Evolutionary conservation across 768 basidiomycete genomes (phyloP).

Genomic region (Boletus pseudo-olivaceus): DNA sequence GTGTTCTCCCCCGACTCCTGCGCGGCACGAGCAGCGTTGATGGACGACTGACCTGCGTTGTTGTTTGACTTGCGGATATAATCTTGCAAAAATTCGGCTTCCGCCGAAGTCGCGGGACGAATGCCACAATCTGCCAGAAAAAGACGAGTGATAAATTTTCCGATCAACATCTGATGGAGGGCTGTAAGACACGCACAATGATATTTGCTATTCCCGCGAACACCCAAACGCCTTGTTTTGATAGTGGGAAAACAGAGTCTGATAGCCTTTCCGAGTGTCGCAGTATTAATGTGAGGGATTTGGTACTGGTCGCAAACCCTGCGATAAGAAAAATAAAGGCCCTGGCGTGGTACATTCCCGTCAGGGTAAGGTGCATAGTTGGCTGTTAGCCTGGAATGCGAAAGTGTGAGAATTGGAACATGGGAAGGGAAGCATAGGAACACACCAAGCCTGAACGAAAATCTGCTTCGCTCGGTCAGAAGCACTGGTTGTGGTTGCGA

Average conservation of each 20-base stretch:
- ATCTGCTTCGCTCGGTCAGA: conserved; percentile 91
- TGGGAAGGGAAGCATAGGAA: conserved; percentile 23
- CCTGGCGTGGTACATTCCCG: conserved; percentile 91
- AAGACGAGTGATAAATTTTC: conserved; percentile 29
- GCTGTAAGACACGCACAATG: conserved; percentile 63
- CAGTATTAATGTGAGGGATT: conserved; percentile 93
- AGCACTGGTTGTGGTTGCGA: conserved; percentile 86
- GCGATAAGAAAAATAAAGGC: conserved; percentile 90
- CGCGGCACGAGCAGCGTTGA: conserved; percentile 69
- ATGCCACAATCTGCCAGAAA: conserved; percentile 76
- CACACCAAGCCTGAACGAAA: conserved; percentile 89
- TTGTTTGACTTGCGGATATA: conserved; percentile 91
- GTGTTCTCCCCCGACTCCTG: conserved; percentile 64
- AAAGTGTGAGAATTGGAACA: conserved; percentile 17
- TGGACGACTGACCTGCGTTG: conserved; percentile 69
- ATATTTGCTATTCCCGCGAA: conserved; percentile 94
- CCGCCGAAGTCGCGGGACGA: conserved; percentile 84
- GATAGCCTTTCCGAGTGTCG: conserved; percentile 93
- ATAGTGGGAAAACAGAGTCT: conserved; percentile 91
- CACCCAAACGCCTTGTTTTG: conserved; percentile 90
- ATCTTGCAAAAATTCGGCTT: conserved; percentile 89
- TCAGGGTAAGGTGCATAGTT: conserved; percentile 91
- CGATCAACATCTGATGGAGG: conserved; percentile 33
- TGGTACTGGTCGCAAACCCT: conserved; percentile 90
- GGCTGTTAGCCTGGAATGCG: conserved; percentile 69